Evolutionary conservation across 2,329 filamentous ascomycete species (phyloP), one percentile per base, ranked within the genome.

Genomic region (Sclerotinia nivalis): DNA sequence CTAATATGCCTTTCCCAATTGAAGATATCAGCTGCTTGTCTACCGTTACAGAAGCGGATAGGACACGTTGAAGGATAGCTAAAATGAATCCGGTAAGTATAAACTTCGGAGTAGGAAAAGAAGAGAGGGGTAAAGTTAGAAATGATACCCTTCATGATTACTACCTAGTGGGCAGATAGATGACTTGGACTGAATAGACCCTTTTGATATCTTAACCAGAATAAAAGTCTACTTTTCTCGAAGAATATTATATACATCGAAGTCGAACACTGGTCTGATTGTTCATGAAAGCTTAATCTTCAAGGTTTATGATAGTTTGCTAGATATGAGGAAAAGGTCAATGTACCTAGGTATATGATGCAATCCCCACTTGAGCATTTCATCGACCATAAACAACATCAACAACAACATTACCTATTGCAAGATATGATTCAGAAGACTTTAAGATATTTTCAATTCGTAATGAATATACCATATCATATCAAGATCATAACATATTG

Each of bases 11-110:
- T 80, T 91, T 92, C 71, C 93, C 93, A 76, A 99, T 98, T 4
- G 91, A 92, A 1, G 96, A 98, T 59, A 99, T 87, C 43, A 97
- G 83, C 79, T 97, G 86, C 78, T 93, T 91, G 78, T 99, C 94
- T 66, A 99, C 95, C 1, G 93, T 96, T 76, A 99, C 96, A 10
- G 95, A 97, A 71, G 95, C 95, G 56, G 94, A 98, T 71, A 97
- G 88, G 66, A 99, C 96, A 74, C 96, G 88, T 82, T 99, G 96
- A 67, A 98, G 83, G 71, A 99, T 92, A 68, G 93, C 96, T 97
- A 77, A 71, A 74, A 79, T 71, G 71, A 67, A 52, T 5, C 22
- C 4, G 37, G 54, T 66, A 20, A 58, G 61, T 62, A 10, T 25
- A 25, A 52, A 40, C 66, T 69, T 75, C 62, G 65, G 56, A 45